phyloP scores from a whole-genome alignment of 2,329 filamentous ascomycete genomes.

The Conoideocrella luteorostrata region DNA sequence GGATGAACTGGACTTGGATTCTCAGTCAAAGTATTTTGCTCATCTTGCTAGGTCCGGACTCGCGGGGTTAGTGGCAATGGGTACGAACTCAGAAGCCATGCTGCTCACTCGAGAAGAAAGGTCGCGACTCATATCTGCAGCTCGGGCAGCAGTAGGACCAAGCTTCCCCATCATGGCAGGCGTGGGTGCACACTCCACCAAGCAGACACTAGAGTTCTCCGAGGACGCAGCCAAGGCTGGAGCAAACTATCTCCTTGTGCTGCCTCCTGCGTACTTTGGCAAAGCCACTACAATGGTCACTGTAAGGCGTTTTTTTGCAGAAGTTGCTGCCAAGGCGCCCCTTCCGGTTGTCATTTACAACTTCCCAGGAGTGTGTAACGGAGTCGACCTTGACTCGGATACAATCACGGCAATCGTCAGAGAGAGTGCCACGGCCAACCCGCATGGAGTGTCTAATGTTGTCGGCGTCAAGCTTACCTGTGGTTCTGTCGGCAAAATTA shows the following conservation, averaged over 20 bases:
- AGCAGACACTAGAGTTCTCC: constrained; percentile 55
- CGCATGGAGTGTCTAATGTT: constrained; percentile 43
- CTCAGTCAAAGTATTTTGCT: constrained; percentile 44
- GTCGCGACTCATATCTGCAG: constrained; percentile 47
- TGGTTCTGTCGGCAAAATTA: constrained; percentile 67
- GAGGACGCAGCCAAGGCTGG: constrained; percentile 40
- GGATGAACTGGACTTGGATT: constrained; percentile 39
- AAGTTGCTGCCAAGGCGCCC: constrained; percentile 50
- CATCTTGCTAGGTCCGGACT: constrained; percentile 45
- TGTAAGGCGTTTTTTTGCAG: constrained; percentile 20
- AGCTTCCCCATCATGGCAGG: constrained; percentile 81
- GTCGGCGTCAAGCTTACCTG: constrained; percentile 68
- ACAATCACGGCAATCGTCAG: constrained; percentile 38
- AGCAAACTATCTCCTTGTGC: constrained; percentile 19
- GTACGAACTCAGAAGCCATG: constrained; percentile 51
- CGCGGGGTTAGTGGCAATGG: constrained; percentile 45
- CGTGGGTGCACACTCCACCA: constrained; percentile 57
- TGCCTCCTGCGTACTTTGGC: constrained; percentile 25
- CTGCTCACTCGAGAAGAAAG: constrained; percentile 55
- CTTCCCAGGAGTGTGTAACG: constrained; percentile 61
- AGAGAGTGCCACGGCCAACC: constrained; percentile 16
- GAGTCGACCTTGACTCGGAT: constrained; percentile 62
- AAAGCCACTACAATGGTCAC: constrained; percentile 33
- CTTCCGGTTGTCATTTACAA: constrained; percentile 67
- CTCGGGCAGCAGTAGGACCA: constrained; percentile 71